Evolutionary conservation across 106 monocot genomes (phyloP), one percentile per base, ranked within the genome.

Genomic region (Xerophyta viscosa): DNA sequence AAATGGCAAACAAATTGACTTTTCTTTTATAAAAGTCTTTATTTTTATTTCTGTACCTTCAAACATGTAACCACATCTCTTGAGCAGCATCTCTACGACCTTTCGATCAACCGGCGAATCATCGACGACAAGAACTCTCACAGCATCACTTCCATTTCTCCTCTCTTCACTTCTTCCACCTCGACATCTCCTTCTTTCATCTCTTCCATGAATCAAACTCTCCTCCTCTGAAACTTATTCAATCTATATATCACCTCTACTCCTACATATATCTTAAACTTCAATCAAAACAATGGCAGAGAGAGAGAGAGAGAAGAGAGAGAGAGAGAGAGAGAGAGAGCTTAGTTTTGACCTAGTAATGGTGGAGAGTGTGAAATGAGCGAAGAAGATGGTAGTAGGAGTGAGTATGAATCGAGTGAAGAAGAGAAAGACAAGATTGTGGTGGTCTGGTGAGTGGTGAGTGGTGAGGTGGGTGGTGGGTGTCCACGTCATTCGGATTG

Each of bases 71-170:
- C 68, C 67, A 52, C 62, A 64, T 25, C 69, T 83, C 53, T 70
- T 72, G 61, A 83, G 82, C 54, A 83, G 27, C 17, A 65, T 69
- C 65, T 77, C 77, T 17, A 83, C 77, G 2, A 83, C 43, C 65
- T 27, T 77, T 8, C 82, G 55, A 26, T 83, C 82, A 37, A 83
- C 52, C 3, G 77, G 77, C 20, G 77, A 83, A 57, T 83, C 82
- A 63, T 83, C 82, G 25, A 83, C 82, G 31, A 83, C 77, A 64
- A 83, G 61, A 43, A 83, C 69, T 47, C 77, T 77, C 56, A 77
- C 20, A 52, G 45, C 57, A 10, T 17, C 17, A 36, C 21, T 33
- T 37, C 17, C 44, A 12, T 58, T 57, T 37, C 58, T 44, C 41
- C 58, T 26, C 41, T 47, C 27, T 37, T 29, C 54, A 54, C 51